Base-by-base conservation (phyloP, 2,329 filamentous ascomycete species). In the Cladophialophora carrionii region DNA sequence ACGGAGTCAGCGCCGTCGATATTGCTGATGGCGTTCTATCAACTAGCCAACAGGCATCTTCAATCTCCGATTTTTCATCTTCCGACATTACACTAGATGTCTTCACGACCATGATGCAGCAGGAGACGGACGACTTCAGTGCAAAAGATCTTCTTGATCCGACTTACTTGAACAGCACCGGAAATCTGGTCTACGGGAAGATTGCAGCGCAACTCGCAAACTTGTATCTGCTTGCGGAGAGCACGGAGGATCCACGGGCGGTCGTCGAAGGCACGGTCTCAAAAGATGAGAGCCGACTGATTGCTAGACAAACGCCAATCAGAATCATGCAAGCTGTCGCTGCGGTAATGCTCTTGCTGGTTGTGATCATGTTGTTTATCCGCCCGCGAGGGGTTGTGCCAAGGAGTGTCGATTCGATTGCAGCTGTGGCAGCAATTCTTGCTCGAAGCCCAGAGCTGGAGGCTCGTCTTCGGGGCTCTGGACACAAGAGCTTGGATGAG, bases 351-450 rank as follows among this genome's bases (percentile, higher is more conserved):
- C 48, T 69, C 20, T 24, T 69, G 12, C 26, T 69, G 3, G 62
- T 63, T 22, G n/a, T 67, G 22, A 9, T 65, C 31, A 57, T 67
- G 20, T 14, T 67, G 32, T 67, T 65, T 31, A 49, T 59, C 24
- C 55, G 46, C 3, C 67, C 67, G 22, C 43, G 64, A 48, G 64
- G 65, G 1, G 64, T 69, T 17, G 67, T 69, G 26, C 67, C 67
- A 20, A 57, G 67, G 53, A 62, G 62, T 14, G 46, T 69, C 12
- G 67, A 69, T 34, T 67, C 64, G 2, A 66, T 69, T 29, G 67
- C 62, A 31, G 67, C 67, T 1, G 52, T 69, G 34, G 62, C 67
- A 4, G 64, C 62, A 26, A 69, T 69, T 37, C 59, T 69, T 31
- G 64, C 67, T 26, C 64, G 67, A 20, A 69, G 67, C 49, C 64